Evolutionary conservation across 129 eudicot genomes (phyloP), one percentile per base, ranked within the genome.

Genomic region (Chrysanthemum makinoi): DNA sequence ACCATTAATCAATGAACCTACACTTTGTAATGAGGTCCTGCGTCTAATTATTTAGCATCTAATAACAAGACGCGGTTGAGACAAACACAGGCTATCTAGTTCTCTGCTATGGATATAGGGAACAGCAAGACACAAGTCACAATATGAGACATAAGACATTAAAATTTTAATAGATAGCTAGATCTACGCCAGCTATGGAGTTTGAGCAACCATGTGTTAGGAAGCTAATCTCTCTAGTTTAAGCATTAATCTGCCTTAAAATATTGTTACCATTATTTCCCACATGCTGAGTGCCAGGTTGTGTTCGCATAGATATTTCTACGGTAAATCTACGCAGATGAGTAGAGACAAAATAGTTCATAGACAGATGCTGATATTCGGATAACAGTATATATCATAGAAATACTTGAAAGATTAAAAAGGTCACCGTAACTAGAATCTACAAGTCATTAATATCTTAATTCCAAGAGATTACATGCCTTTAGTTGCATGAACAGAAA

Each of bases 91-190:
- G 46, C 20, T 56, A 56, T 16, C 10, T 56, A 55, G 22, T 64
- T 64, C n/a, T 64, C 35, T 9, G 69, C 15, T 64, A 43, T 5
- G 3, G n/a, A 64, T 64, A 52, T 64, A 17, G 69, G 69, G 69
- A 64, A 64, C 69, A 64, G 15, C 13, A 63, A 35, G 15, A 39
- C 43, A 63, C 51, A 33, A 0, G 10, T 8, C 46, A 15, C 49
- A 39, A 64, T 28, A 15, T n/a, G 43, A 6, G 35, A 30, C 35
- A 0, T 30, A 30, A 30, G 0, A 30, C 35, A 4, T 30, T 3
- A 28, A 28, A 28, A 0, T 0, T 28, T 28, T 28, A 28, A 28
- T 28, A 15, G 7, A 59, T 1, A 43, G 19, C 12, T 6, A 18
- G 54, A 65, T 65, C 69, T 18, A 44, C 10, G 44, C 54, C 69